Base-by-base conservation (phyloP, 139 green algal species). In the Chlorokybus atmophyticus region DNA sequence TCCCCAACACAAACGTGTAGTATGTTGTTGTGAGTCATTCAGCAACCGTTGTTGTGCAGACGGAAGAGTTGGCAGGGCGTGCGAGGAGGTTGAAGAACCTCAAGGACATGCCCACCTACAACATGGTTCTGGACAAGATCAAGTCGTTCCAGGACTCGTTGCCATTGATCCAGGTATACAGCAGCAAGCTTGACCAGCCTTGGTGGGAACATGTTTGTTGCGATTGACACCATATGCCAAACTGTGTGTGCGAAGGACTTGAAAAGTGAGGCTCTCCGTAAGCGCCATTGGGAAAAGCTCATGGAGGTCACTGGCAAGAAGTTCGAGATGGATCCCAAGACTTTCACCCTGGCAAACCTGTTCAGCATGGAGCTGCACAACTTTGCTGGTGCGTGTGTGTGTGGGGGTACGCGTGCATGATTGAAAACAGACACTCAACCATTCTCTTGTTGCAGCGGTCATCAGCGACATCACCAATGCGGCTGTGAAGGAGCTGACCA, bases 401-500 rank as follows among this genome's bases (percentile, higher is more conserved):
- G n/a, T n/a, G n/a, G n/a, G n/a, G n/a, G n/a, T n/a, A n/a, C n/a
- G n/a, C n/a, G n/a, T n/a, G n/a, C n/a, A n/a, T n/a, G n/a, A n/a
- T n/a, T n/a, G n/a, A n/a, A n/a, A n/a, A n/a, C n/a, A n/a, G n/a
- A n/a, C n/a, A n/a, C n/a, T n/a, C n/a, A n/a, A n/a, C n/a, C 38
- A 14, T 23, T 44, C 17, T 44, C 38, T 44, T 55, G 14, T 55
- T 10, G 14, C 48, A 17, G 76, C 84, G 21, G 75, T 83, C 25
- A 82, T 93, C 26, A 54, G 64, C 29, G 75, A 81, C 35, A 84
- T 92, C 70, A 82, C 63, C 17, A 77, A 61, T 32, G 66, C 75
- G 1, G 83, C 83, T 1, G 63, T 82, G 29, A 90, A 92, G 71
- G 85, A 93, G 74, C 71, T 91, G 24, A 88, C 77, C 29, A 92